A percentile compares a stretch with the other conserved stretches of the same genome.
Evolutionary conservation across 345 rosid genomes (phyloP).

Genomic region (Boechera divaricarpa): DNA sequence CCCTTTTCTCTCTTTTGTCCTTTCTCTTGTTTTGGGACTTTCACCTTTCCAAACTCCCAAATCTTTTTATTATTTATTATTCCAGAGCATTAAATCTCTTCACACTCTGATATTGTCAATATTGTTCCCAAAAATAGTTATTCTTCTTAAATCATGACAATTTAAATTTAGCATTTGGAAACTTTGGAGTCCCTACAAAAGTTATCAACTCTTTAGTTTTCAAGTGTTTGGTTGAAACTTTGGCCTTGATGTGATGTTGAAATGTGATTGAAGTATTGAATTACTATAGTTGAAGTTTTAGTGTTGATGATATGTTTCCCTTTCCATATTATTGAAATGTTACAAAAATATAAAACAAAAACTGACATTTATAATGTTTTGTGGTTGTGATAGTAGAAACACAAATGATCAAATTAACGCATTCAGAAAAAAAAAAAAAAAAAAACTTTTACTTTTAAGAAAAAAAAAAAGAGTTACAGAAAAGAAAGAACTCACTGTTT

Average conservation of each 20-base stretch:
- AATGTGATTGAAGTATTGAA: constrained; percentile 25
- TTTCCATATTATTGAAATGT: constrained; percentile 15
- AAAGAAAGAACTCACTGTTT: background rate
- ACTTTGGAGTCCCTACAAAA: constrained; percentile 21
- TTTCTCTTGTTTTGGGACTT: constrained; percentile 42
- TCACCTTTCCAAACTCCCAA: constrained; percentile 37
- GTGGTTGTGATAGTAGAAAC: constrained; percentile 23
- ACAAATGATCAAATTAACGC: constrained; percentile 18
- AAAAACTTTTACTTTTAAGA: constrained; percentile 2
- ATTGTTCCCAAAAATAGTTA: background rate
- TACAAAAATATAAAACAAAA: constrained; percentile 5
- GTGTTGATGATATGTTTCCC: constrained; percentile 7
- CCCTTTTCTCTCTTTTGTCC: constrained; percentile 35
- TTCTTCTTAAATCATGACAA: constrained; percentile 13
- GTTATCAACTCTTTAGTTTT: constrained; percentile 25
- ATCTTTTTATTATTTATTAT: constrained; percentile 16
- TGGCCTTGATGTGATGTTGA: constrained; percentile 30
- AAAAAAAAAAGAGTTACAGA: background rate
- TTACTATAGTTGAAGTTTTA: constrained; percentile 24
- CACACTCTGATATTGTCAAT: background rate
- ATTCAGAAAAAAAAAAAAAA: constrained; percentile 14
- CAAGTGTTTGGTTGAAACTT: constrained; percentile 33
- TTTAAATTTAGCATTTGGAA: constrained; percentile 11
- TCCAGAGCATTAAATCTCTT: constrained; percentile 10
- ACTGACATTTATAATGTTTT: constrained; percentile 13